Conservation (phyloP, 2,329 filamentous ascomycete genomes). For the Whalleya microplaca region DNA sequence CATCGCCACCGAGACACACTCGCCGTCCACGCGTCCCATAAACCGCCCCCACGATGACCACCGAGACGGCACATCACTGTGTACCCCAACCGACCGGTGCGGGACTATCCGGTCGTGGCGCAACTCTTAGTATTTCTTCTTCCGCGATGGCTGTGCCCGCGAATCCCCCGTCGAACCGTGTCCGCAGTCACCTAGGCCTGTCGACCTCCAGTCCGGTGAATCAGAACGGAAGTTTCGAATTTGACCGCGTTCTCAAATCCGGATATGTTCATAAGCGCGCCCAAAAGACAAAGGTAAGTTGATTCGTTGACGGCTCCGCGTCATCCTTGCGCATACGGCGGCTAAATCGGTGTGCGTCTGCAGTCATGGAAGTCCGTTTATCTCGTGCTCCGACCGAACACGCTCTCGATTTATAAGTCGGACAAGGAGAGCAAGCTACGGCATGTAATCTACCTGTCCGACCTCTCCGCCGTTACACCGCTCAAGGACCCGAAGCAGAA, state of each 20-base stretch:
- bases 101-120: conserved; percentile 29
- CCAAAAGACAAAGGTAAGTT: conserved; percentile 83
- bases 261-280: conserved; percentile 87
- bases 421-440: conserved; percentile 87
- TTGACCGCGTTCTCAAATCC: conserved; percentile 89
- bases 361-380: conserved; percentile 90
- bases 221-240: conserved; percentile 93
- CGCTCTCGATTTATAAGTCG: conserved; percentile 91
- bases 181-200: conserved; percentile 52
- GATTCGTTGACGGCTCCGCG: conserved; percentile 1
- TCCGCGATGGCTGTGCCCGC: conserved; percentile 30
- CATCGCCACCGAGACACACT: neutral
- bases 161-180: conserved; percentile 33
- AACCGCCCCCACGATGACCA: neutral
- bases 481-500: conserved; percentile 89
- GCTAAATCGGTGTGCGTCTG: conserved; percentile 7
- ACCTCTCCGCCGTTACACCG: conserved; percentile 87
- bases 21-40: neutral
- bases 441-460: conserved; percentile 84
- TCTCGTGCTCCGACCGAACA: conserved; percentile 86
- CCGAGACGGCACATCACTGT: conserved; percentile 32
- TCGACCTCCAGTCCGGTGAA: conserved; percentile 84
- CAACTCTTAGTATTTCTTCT: conserved; percentile 32
- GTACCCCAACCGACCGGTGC: conserved; percentile 22
- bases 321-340: conserved; percentile 13